Evolutionary conservation across 108 stramenopile genomes (phyloP).

Genomic region (Fistulifera solaris): DNA sequence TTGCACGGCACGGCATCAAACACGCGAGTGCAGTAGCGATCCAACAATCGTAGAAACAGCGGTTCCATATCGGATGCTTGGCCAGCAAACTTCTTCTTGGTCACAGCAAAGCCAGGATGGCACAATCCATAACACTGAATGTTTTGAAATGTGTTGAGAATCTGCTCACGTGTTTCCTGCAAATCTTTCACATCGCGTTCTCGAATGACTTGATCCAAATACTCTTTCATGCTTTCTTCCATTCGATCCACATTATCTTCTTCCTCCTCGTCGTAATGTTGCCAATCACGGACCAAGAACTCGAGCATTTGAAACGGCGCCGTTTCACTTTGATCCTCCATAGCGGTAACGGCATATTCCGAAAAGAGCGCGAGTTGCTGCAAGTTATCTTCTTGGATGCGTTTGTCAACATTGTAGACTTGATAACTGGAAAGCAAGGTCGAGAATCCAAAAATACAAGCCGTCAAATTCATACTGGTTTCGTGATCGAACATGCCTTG

Average conservation of each 20-base stretch:
- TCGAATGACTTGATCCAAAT: slow-evolving; percentile 74
- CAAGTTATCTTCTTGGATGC: slow-evolving; percentile 97
- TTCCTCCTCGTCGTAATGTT: slow-evolving; percentile 86
- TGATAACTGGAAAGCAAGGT: slow-evolving; percentile 88
- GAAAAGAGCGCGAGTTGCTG: slow-evolving; percentile 97
- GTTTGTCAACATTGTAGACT: slow-evolving; percentile 98
- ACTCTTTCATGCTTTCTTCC: slow-evolving; percentile 79
- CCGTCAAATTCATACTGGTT: slow-evolving; percentile 93
- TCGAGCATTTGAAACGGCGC: slow-evolving; percentile 94
- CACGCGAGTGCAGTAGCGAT: slow-evolving; percentile 80
- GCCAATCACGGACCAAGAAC: slow-evolving; percentile 98
- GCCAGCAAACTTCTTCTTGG: slow-evolving; percentile 90
- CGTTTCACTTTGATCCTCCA: slow-evolving; percentile 45
- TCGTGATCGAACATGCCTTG: slow-evolving; percentile 99
- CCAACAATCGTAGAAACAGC: slow-evolving; percentile 75
- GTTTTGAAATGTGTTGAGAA: slow-evolving; percentile 85
- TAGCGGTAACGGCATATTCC: slow-evolving; percentile 94
- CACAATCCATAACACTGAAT: slow-evolving; percentile 84
- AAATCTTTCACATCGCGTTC: slow-evolving; percentile 82
- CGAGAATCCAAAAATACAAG: slow-evolving; percentile 92
- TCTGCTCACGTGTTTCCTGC: slow-evolving; percentile 89
- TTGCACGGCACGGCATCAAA: slow-evolving; percentile 69
- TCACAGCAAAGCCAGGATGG: slow-evolving; percentile 94
- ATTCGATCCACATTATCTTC: slow-evolving; percentile 74
- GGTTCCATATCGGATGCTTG: slow-evolving; percentile 74